These are phyloP conservation scores for Fusarium tricinctum DNA, from an alignment of 2,329 filamentous ascomycete genomes.

Conservation along the genomic window DNA sequence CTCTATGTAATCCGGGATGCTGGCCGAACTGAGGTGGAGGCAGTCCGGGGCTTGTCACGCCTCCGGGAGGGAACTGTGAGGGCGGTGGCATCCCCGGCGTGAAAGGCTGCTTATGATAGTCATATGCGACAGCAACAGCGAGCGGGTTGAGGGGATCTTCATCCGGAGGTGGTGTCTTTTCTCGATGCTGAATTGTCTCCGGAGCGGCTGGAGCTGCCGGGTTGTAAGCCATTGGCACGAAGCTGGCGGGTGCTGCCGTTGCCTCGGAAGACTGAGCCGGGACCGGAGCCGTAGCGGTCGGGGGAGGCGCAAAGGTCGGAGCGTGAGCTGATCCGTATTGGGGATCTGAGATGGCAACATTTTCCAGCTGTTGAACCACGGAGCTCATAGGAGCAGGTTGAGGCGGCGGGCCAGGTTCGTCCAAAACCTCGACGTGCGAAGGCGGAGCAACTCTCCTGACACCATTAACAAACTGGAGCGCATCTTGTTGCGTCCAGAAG, in stretches of 20 bases:
- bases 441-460: constrained; percentile 74
- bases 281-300: constrained; percentile 41
- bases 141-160: constrained; percentile 72
- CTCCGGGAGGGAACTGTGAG: constrained; percentile 60
- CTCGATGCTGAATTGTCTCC: constrained; percentile 77
- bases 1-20: constrained; percentile 63
- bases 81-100: constrained; percentile 66
- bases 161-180: constrained; percentile 84
- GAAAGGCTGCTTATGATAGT: constrained; percentile 68
- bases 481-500: constrained; percentile 82
- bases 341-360: constrained; percentile 74
- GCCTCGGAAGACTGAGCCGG: constrained; percentile 39
- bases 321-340: constrained; percentile 57
- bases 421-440: constrained; percentile 72
- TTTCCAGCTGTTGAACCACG: constrained; percentile 81
- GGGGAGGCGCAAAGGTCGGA: constrained; percentile 44
- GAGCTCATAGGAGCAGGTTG: constrained; percentile 70
- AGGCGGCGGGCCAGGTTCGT: constrained; percentile 70
- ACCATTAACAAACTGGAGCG: constrained; percentile 77
- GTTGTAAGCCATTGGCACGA: constrained; percentile 80
- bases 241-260: constrained; percentile 55
- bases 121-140: constrained; percentile 69
- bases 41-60: constrained; percentile 58
- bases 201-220: constrained; percentile 82
- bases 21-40: constrained; percentile 61